phyloP scores from a whole-genome alignment of 192 early-diverging fungal species.

The Umbelopsis sp. region DNA sequence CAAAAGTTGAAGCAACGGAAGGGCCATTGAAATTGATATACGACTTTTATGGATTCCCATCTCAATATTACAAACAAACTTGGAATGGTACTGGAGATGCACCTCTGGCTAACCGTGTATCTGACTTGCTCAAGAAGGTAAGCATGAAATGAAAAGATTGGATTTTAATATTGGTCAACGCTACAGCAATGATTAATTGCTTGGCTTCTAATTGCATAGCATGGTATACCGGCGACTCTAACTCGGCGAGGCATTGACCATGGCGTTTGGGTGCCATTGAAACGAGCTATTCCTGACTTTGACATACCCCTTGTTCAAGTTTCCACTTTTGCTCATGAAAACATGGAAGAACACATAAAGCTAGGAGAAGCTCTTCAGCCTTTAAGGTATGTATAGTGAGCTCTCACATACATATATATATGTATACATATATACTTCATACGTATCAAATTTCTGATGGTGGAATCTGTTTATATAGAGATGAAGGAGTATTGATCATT shows the following conservation, averaged over 20 bases:
- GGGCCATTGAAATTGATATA: slow-evolving; percentile 58
- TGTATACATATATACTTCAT: too few relatives aligned
- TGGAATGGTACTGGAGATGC: slow-evolving; percentile 63
- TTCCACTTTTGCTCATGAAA: slow-evolving; percentile 59
- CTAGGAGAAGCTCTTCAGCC: slow-evolving; percentile 55
- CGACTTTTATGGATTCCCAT: slow-evolving; percentile 69
- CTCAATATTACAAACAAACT: slow-evolving; percentile 56
- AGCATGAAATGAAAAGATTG: background rate
- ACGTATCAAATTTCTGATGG: background rate
- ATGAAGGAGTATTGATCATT: slow-evolving; percentile 65
- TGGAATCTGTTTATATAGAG: slow-evolving; percentile 30
- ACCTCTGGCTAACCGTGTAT: slow-evolving; percentile 49
- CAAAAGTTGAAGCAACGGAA: slow-evolving; percentile 44
- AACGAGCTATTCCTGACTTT: slow-evolving; percentile 57
- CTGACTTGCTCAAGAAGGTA: slow-evolving; percentile 51
- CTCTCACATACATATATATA: background rate
- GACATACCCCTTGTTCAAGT: slow-evolving; percentile 69
- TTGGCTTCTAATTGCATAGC: slow-evolving; percentile 23
- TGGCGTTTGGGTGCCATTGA: slow-evolving; percentile 70
- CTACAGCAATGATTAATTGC: background rate
- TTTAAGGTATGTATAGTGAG: slow-evolving; percentile 36
- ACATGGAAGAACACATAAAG: slow-evolving; percentile 54
- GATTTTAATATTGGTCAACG: background rate
- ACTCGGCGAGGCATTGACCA: slow-evolving; percentile 68
- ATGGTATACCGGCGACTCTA: slow-evolving; percentile 44